Base-by-base conservation (phyloP, 2,329 filamentous ascomycete species). In the Capronia coronata region DNA sequence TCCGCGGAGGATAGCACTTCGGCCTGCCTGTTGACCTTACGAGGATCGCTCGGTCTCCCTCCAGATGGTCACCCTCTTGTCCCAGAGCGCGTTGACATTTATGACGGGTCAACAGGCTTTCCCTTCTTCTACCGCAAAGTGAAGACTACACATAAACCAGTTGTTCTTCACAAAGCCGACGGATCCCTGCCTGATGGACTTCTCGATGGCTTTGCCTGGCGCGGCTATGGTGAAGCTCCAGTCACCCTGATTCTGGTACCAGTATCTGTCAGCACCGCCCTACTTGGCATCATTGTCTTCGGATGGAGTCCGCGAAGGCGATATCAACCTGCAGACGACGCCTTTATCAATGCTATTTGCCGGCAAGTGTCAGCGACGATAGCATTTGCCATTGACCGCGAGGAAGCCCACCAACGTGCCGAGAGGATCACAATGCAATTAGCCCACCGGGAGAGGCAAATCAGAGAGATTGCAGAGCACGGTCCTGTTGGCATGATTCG, bases 1-100 rank as follows among this genome's bases (percentile, higher is more conserved):
- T 74, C 72, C 1, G 69, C 76, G n/a, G 65, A 69, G 3, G 65
- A 71, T 21, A 69, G 71, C 23, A 5, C 27, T 18, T 27, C 30
- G 2, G 13, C 43, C 21, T 52, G 49, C 32, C 51, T 34, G 22
- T 38, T 55, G 43, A 57, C 41, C 14, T 39, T 59, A n/a, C 46
- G 55, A 40, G 37, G 52, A 23, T 47, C 48, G n/a, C 23, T 57
- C 10, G 56, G 56, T 1, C 30, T 59, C 22, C 52, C 52, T 3
- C 64, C 66, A n/a, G 67, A 68, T n/a, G 52, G 51, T 10, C 61
- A 48, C 23, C 61, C 63, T 3, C 62, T 67, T 3, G 60, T 60
- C 0, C 69, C 40, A 51, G 51, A 38, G 19, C 51, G 59, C 13
- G 56, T 61, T n/a, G 43, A 56, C 2, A 44, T 54, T 3, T 65